Base-by-base conservation (phyloP, 176 grass and related monocot species). In the Paspalum vaginatum region DNA sequence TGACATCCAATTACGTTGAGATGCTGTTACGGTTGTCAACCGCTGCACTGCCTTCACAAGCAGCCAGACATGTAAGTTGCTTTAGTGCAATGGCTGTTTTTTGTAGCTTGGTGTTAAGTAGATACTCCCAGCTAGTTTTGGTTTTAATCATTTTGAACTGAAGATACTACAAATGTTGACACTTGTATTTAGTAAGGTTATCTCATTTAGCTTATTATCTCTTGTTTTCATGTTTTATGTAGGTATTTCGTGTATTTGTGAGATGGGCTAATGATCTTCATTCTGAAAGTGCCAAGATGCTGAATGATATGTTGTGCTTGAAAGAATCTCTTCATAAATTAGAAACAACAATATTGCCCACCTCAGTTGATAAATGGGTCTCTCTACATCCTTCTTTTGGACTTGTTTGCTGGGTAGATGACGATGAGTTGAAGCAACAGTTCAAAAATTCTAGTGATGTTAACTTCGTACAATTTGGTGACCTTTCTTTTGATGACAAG, bases 301-400 rank as follows among this genome's bases (percentile, higher is more conserved):
- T 32, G 51, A 87, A 86, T 13, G 81, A 91, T 71, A 53, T 93
- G 67, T 79, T 85, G 67, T 82, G 86, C 72, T 85, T 98, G 65
- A 95, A 95, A 83, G 90, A 88, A 64, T 85, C 86, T 76, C 92
- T 98, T 84, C 77, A 93, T 37, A 94, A 95, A 83, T 80, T 78
- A 45, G 95, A 93, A 79, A 92, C 77, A 53, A 91, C 65, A 70
- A 86, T 98, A 68, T 86, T 98, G 70, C 95, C 95, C 77, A 98
- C 92, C 38, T 54, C 90, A 59, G 64, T 69, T 80, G 92, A 92
- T 87, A 98, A 91, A 85, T 98, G 95, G 95, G 92, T 95, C 44
- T 98, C 95, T 16, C 84, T 98, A 9, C 95, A 98, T 87, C 77
- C 87, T 71, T 98, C 92, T 75, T 98, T 91, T 85, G 92, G 95